Evolutionary conservation across 768 basidiomycete species (phyloP), one percentile per base, ranked within the genome.

Genomic region (Lactifluus hygrophoroides): DNA sequence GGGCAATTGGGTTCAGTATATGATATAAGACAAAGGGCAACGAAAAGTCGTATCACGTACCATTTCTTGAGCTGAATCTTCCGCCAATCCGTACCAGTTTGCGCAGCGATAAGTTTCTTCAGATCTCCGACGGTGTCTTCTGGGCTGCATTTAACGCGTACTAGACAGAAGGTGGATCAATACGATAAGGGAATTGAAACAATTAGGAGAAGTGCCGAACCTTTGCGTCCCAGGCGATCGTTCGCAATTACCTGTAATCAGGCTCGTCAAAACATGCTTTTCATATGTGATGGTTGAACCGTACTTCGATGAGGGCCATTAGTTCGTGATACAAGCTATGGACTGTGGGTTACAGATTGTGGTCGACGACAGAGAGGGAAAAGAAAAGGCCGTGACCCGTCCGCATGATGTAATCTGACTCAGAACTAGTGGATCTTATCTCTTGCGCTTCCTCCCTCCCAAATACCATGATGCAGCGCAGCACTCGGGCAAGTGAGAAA

Each of bases 11-110:
- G 25, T 17, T 47, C 54, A 14, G 21, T 28, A 51, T 17, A 17
- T n/a, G n/a, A 38, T 56, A 25, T 30, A 14, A 9, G 23, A 28
- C 21, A 19, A 30, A 35, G 7, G 10, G 3, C 3, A 21, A 23
- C 10, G 23, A 0, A 43, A 0, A 13, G 19, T 3, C 4, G 19
- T 21, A 71, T 17, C 86, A 58, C 42, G 42, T 64, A 91, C 96
- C 94, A 97, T 80, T 97, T 97, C 86, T 96, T 98, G 52, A 99
- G 75, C 68, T 85, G 81, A 58, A 99, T 95, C 81, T 95, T 98
- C 34, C 71, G 74, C 4, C 74, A 67, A 67, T 91, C 83, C 16
- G 95, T 96, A 54, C 96, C 96, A 0, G 83, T 96, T 72, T 99
- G 96, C 0, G 94, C 95, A 2, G 88, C 95, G 65, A 99, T 97